Percentiles rank a stretch among this genome's conserved stretches.
Conservation (phyloP, 208 protist species). For the Herpetomonas muscarum region DNA sequence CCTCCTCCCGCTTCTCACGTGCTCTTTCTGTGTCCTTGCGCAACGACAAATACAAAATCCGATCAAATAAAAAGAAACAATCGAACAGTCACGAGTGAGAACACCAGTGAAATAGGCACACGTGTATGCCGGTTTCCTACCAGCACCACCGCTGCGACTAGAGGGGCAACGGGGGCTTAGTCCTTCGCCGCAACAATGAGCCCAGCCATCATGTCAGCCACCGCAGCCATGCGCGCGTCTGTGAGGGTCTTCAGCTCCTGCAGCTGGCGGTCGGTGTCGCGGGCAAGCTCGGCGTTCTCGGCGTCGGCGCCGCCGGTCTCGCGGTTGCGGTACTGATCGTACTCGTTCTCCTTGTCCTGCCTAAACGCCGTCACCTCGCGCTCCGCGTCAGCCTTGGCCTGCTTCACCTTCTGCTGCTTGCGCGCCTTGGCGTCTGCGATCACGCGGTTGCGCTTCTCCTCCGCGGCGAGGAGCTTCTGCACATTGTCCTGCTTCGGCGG, state of each 20-base stretch:
- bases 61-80: too few relatives aligned
- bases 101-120: too few relatives aligned
- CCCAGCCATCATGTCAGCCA: conserved; percentile 54
- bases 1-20: too few relatives aligned
- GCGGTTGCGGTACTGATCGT: conserved; percentile 55
- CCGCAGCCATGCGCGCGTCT: conserved; percentile 52
- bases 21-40: too few relatives aligned
- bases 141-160: too few relatives aligned
- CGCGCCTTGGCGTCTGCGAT: conserved; percentile 77
- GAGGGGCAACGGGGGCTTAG: too few relatives aligned
- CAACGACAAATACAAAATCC: too few relatives aligned
- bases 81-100: too few relatives aligned
- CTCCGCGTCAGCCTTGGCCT: conserved; percentile 83
- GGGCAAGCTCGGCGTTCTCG: conserved; percentile 56
- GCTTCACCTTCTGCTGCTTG: conserved; percentile 81
- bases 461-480: conserved; percentile 79
- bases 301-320: conserved; percentile 44
- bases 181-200: conserved; percentile 54
- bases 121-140: too few relatives aligned
- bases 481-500: conserved; percentile 86
- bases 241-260: conserved; percentile 55
- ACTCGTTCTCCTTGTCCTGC: conserved; percentile 65
- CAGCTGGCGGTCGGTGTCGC: conserved; percentile 62
- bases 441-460: conserved; percentile 79
- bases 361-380: conserved; percentile 72